Evolutionary conservation across 2,329 filamentous ascomycete species (phyloP), one percentile per base, ranked within the genome.

Genomic region (Fusarium tjaetaba): DNA sequence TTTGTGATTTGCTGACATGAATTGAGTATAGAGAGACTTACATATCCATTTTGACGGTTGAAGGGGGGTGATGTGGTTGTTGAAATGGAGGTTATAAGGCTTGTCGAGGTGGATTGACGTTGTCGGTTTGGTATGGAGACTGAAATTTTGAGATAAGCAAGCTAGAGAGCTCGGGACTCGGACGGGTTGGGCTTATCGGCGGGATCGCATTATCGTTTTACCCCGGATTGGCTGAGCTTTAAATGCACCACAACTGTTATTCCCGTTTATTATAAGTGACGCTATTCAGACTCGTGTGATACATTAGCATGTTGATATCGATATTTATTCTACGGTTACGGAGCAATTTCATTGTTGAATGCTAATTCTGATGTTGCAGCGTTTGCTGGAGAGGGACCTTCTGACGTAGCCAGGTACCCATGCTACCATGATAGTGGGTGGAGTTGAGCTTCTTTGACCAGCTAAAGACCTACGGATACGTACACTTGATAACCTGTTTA

Each of bases 121-220:
- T 66, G 70, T 45, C 57, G 70, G 63, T 48, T 58, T 61, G 55
- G 36, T 65, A 65, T 57, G 69, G 63, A 53, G 67, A 69, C 60
- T 73, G 76, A 80, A 80, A 80, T 79, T 80, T 80, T 76, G 77
- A 65, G 75, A 76, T 77, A 74, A 74, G 72, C 51, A 65, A 22
- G 49, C 43, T 56, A 57, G 28, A 61, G 56, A 51, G 63, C 46
- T 64, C 36, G 70, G 68, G 64, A 60, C 55, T 73, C 45, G 65
- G 58, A 26, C 51, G 36, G 59, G 65, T 43, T 70, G 48, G 61
- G 64, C 73, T 79, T 77, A 79, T 78, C 77, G 65, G 74, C 76
- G 77, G 78, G 74, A 76, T 77, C 77, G 78, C 77, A 78, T 78
- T 79, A 79, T 79, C 76, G 61, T 75, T 79, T 79, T 75, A 72